These are phyloP conservation scores for Sphaceloma murrayae DNA, from an alignment of 2,329 filamentous ascomycete genomes.

Conservation along the genomic window DNA sequence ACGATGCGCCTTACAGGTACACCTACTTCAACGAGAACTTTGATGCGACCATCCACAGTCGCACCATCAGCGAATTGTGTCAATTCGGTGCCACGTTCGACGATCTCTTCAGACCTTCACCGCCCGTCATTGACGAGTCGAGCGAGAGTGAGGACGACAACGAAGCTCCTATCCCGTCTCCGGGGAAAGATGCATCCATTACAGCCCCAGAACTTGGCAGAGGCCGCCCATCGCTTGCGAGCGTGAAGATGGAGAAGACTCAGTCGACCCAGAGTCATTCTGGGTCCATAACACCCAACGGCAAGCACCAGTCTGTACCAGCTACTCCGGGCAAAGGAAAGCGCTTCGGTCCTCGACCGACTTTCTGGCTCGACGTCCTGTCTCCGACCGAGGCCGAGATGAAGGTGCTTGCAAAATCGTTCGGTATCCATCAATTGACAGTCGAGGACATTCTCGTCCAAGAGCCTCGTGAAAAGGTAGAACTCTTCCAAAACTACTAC, in stretches of 20 bases:
- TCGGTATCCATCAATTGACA: slow-evolving; percentile 91
- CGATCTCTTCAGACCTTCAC: slow-evolving; percentile 86
- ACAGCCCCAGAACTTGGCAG: slow-evolving; percentile 2
- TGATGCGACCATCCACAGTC: slow-evolving; percentile 88
- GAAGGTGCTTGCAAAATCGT: slow-evolving; percentile 84
- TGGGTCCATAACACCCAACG: slow-evolving; percentile 24
- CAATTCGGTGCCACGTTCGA: slow-evolving; percentile 75
- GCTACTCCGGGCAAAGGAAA: slow-evolving; percentile 23
- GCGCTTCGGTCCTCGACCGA: slow-evolving; percentile 65
- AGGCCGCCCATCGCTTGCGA: slow-evolving; percentile 12
- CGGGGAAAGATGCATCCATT: slow-evolving; percentile 11
- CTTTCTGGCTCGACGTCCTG: slow-evolving; percentile 93
- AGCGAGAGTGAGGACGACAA: slow-evolving; percentile 57
- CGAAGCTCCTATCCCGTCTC: slow-evolving; percentile 35
- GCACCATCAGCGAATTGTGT: slow-evolving; percentile 85
- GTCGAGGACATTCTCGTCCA: slow-evolving; percentile 96
- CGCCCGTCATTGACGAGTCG: slow-evolving; percentile 62
- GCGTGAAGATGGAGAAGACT: slow-evolving; percentile 20
- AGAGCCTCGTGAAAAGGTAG: slow-evolving; percentile 94
- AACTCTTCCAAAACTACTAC: slow-evolving; percentile 95
- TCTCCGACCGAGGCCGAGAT: slow-evolving; percentile 90
- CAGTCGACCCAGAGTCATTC: slow-evolving; percentile 30
- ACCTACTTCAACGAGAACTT: slow-evolving; percentile 99
- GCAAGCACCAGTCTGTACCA: slow-evolving; percentile 20
- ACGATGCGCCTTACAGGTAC: slow-evolving; percentile 86